Percentiles rank a stretch among this genome's conserved stretches.
Conservation (phyloP, 2,329 filamentous ascomycete species). For the Ophiostoma fasciatum region DNA sequence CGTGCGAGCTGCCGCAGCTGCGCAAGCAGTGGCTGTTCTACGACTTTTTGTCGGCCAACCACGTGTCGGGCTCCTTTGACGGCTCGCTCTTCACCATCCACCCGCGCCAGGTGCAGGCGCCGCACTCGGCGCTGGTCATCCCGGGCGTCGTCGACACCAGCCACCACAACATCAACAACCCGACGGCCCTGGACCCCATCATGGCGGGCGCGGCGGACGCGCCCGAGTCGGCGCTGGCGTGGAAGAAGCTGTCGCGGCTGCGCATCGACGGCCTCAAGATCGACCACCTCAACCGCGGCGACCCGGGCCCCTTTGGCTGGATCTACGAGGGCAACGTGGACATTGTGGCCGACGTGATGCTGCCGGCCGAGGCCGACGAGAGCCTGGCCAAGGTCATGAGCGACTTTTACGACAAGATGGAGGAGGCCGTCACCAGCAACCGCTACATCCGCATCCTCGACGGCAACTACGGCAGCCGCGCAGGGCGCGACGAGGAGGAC, state of each 20-base stretch:
- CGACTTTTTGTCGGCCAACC: slow-evolving; percentile 87
- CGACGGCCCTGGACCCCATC: slow-evolving; percentile 2
- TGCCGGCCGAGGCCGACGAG: slow-evolving; percentile 75
- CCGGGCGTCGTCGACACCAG: slow-evolving; percentile 36
- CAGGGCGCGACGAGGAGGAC: not conserved
- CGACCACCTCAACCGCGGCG: slow-evolving; percentile 86
- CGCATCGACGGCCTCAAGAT: slow-evolving; percentile 89
- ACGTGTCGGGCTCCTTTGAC: slow-evolving; percentile 91
- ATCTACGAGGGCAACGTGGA: slow-evolving; percentile 96
- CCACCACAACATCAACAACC: slow-evolving; percentile 38
- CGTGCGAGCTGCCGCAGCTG: slow-evolving; percentile 81
- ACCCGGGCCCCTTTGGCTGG: slow-evolving; percentile 91
- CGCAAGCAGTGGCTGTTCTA: slow-evolving; percentile 97
- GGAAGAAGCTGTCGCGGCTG: slow-evolving; percentile 92
- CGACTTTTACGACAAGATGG: slow-evolving; percentile 93
- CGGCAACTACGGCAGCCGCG: slow-evolving; percentile 16
- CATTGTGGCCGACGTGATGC: slow-evolving; percentile 89
- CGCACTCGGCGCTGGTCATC: slow-evolving; percentile 50
- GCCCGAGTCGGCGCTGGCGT: slow-evolving; percentile 29
- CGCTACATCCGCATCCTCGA: slow-evolving; percentile 47
- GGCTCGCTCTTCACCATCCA: slow-evolving; percentile 96
- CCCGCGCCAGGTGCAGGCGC: slow-evolving; percentile 64
- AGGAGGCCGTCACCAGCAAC: slow-evolving; percentile 77
- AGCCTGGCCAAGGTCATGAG: slow-evolving; percentile 87
- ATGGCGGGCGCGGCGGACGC: not conserved